Conservation (phyloP, 2,329 filamentous ascomycete genomes). For the Amesomyces nigricolor region DNA sequence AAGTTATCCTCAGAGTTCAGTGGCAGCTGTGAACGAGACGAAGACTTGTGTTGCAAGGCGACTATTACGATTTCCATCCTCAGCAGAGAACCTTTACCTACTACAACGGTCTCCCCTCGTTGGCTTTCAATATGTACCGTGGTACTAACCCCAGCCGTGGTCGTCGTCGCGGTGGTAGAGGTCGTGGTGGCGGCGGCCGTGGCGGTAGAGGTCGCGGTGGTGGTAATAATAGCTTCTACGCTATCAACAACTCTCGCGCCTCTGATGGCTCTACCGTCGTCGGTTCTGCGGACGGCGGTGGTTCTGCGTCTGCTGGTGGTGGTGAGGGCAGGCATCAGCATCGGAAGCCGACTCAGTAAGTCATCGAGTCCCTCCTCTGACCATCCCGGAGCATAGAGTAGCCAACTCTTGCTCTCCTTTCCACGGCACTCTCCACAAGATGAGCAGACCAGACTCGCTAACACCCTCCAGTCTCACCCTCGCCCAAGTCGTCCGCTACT, state of each 20-base stretch:
- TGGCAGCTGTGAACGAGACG: too few species aligned
- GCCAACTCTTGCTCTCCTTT: too few species aligned
- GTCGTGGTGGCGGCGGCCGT: neutral
- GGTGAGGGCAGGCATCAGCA: too few species aligned
- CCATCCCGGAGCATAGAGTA: too few species aligned
- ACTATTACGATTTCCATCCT: too few species aligned
- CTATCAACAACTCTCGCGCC: neutral
- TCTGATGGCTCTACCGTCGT: too few species aligned
- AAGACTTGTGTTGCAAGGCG: too few species aligned
- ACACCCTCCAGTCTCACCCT: neutral
- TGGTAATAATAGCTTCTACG: neutral
- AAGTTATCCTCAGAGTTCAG: too few species aligned
- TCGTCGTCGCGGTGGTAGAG: neutral
- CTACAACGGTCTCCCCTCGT: neutral
- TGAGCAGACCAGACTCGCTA: neutral
- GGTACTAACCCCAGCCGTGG: neutral
- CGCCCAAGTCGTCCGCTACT: neutral
- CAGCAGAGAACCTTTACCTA: too few species aligned
- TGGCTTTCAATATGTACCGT: neutral
- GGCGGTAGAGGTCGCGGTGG: neutral
- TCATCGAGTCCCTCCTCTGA: too few species aligned
- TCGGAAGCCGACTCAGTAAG: too few species aligned
- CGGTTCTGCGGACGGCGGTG: too few species aligned
- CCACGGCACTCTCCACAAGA: neutral
- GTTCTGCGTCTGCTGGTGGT: neutral